These are phyloP conservation scores for Syzygium grande DNA, from an alignment of 345 rosid genomes.

Conservation along the genomic window DNA sequence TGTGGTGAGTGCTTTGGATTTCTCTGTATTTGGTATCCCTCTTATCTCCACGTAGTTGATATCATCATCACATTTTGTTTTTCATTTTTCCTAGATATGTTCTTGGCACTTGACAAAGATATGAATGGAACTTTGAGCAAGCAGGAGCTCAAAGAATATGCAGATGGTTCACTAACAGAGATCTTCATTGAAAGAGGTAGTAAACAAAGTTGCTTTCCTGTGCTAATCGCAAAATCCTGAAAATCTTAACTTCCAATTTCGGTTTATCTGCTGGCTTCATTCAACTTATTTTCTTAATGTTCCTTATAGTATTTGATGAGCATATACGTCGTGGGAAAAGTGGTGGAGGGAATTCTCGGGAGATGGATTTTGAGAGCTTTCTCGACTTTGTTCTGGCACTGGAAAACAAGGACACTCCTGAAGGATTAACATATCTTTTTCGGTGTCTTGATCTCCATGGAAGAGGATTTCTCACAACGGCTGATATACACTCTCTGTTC, in stretches of 20 bases:
- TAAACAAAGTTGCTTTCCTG: neutral
- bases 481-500: constrained; percentile 98
- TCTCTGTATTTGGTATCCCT: neutral
- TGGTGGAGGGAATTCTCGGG: constrained; percentile 61
- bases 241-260: neutral
- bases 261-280: neutral
- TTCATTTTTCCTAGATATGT: constrained; percentile 58
- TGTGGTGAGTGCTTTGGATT: constrained; percentile 48
- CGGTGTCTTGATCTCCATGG: constrained; percentile 90
- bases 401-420: constrained; percentile 97
- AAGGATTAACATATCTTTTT: constrained; percentile 89
- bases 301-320: constrained; percentile 73
- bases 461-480: constrained; percentile 86
- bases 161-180: constrained; percentile 91
- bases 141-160: constrained; percentile 94
- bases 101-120: constrained; percentile 94
- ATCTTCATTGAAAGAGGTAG: constrained; percentile 95
- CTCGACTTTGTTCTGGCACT: constrained; percentile 92
- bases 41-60: neutral
- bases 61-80: neutral
- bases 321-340: constrained; percentile 81
- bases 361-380: constrained; percentile 96
- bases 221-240: neutral
- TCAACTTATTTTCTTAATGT: constrained; percentile 2
- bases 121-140: constrained; percentile 86